These are phyloP conservation scores for Neoscytalidium dimidiatum DNA, from an alignment of 2,329 filamentous ascomycete species.

Conservation along the genomic window DNA sequence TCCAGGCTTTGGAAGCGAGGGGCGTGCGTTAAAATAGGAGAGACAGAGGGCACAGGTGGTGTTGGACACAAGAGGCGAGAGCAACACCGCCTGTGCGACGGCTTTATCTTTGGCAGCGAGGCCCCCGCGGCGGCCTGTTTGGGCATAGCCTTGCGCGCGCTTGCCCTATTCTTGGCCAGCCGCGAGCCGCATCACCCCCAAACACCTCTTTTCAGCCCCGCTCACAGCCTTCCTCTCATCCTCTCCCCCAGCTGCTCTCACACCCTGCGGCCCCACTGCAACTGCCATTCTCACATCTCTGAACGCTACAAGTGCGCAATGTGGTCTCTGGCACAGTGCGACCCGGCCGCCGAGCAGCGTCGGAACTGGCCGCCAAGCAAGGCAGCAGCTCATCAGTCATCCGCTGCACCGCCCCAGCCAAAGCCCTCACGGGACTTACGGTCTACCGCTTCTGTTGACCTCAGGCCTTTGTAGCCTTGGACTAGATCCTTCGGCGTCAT, in stretches of 20 bases:
- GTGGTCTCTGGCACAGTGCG: not conserved
- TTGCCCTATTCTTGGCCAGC: constrained; percentile 1
- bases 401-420: constrained; percentile 7
- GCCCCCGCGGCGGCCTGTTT: not conserved
- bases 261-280: not conserved
- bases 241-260: not conserved
- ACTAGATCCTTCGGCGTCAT: constrained; percentile 15
- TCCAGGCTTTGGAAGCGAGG: not conserved
- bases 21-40: not conserved
- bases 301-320: not conserved
- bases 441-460: not conserved
- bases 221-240: not conserved
- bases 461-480: constrained; percentile 8
- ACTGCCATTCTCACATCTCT: constrained; percentile 10
- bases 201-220: constrained; percentile 1
- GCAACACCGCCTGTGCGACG: not conserved
- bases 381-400: constrained; percentile 11
- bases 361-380: constrained; percentile 1
- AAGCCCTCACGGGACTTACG: not conserved
- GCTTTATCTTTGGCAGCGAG: constrained; percentile 9
- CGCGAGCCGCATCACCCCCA: not conserved
- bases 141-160: constrained; percentile 1
- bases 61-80: not conserved
- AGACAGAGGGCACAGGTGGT: constrained; percentile 9
- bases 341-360: not conserved